Evolutionary conservation across 1,284 basidiomycete species (phyloP), one percentile per base, ranked within the genome.

Genomic region (Phylloboletellus chloephorus): DNA sequence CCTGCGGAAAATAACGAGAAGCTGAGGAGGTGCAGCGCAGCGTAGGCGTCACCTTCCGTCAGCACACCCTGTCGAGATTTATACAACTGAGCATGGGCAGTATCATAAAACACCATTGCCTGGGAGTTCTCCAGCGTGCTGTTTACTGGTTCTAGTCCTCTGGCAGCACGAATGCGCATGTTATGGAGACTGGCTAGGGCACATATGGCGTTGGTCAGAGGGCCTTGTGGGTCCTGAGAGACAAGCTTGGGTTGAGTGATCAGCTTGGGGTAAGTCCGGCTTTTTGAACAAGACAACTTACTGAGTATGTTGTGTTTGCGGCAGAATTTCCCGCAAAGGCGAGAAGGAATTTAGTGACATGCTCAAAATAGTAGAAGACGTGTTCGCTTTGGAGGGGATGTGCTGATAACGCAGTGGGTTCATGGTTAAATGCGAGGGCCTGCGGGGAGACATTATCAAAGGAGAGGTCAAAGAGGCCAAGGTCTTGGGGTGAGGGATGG

Each of bases 151-250:
- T 80, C 77, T 39, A 77, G 57, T 15, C 77, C 78, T 51, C 74
- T 75, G 16, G 76, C 71, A 28, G 79, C 71, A 31, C 77, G 78
- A 57, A 74, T 69, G 33, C 74, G 73, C 42, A 73, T 76, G 52
- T 73, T 74, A 58, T 88, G 83, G 31, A 86, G 68, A 53, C 74
- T 78, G 25, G 83, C 76, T 41, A 88, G 68, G n/a, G 86, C 84
- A 59, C 78, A 83, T 28, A 87, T 71, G 9, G 83, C 78, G 55
- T 78, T 74, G 2, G 81, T 74, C 39, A 88, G 71, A 3, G 81
- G 70, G 37, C 85, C 82, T 40, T 72, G 72, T 7, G 82, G 81
- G 31, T 85, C 76, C 54, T 76, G 69, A 35, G 76, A 61, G 40
- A 85, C 73, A 43, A 76, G 65, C 83, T 87, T 57, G 13, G 47